Evolutionary conservation across 2,329 filamentous ascomycete genomes (phyloP).

Genomic region (Colletotrichum costaricense): DNA sequence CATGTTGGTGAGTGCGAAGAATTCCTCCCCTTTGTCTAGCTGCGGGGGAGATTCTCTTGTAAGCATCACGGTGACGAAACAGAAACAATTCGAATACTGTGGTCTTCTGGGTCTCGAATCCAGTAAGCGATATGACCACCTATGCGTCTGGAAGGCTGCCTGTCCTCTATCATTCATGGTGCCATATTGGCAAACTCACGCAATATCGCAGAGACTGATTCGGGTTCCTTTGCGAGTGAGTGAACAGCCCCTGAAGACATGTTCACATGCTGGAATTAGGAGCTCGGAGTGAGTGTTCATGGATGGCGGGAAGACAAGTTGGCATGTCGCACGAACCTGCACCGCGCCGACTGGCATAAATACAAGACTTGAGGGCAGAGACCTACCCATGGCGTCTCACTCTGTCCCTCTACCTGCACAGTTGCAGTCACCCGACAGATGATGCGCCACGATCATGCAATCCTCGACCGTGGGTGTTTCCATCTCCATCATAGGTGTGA

Average conservation of each 20-base stretch:
- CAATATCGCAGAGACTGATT: background rate
- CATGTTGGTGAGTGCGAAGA: background rate
- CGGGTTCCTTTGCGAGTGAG: background rate
- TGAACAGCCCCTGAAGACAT: background rate
- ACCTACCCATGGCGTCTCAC: too few species aligned
- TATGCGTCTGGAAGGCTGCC: background rate
- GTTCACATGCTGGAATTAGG: background rate
- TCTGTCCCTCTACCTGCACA: too few species aligned
- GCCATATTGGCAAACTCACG: background rate
- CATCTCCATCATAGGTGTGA: background rate
- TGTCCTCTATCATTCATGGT: background rate
- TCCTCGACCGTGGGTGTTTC: background rate
- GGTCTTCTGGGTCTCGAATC: background rate
- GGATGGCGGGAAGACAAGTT: background rate
- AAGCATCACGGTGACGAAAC: slow-evolving; percentile 20
- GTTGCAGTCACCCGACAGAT: background rate
- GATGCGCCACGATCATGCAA: slow-evolving; percentile 20
- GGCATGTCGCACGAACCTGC: slow-evolving; percentile 4
- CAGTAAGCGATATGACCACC: background rate
- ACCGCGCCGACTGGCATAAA: background rate
- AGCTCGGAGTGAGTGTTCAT: background rate
- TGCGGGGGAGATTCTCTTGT: background rate
- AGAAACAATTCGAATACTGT: background rate
- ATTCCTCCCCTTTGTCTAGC: background rate
- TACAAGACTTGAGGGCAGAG: background rate